Evolutionary conservation across 2,329 filamentous ascomycete genomes (phyloP).

Genomic region (Coniosporium tulheliwenetii): DNA sequence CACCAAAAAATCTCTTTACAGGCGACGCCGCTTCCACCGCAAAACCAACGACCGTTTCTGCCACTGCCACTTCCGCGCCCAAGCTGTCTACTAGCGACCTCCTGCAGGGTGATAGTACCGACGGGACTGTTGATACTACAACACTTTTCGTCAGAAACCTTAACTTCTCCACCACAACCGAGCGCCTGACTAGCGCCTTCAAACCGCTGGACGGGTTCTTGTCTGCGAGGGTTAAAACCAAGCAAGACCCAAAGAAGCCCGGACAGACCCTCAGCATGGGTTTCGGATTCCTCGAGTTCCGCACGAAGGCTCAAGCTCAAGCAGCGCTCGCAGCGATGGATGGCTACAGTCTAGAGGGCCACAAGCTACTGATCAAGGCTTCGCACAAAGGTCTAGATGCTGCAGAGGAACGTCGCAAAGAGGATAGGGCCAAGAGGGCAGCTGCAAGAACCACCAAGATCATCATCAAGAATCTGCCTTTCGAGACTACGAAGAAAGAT

Average conservation of each 20-base stretch:
- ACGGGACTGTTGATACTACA: slow-evolving; percentile 46
- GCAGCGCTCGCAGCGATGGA: slow-evolving; percentile 77
- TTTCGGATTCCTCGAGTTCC: slow-evolving; percentile 89
- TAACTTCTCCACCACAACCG: slow-evolving; percentile 75
- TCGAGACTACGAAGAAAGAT: slow-evolving; percentile 89
- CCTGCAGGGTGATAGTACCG: slow-evolving; percentile 40
- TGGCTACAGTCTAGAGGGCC: slow-evolving; percentile 70
- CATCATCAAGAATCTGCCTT: slow-evolving; percentile 95
- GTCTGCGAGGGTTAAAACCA: slow-evolving; percentile 82
- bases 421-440: slow-evolving; percentile 69
- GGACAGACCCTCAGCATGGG: slow-evolving; percentile 89
- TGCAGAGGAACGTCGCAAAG: slow-evolving; percentile 68
- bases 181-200: slow-evolving; percentile 63
- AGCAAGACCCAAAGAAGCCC: slow-evolving; percentile 78
- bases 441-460: slow-evolving; percentile 74
- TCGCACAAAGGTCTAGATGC: slow-evolving; percentile 81
- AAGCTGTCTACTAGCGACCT: slow-evolving; percentile 57
- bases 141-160: slow-evolving; percentile 90
- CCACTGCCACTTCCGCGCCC: slow-evolving; percentile 20
- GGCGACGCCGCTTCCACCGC: slow-evolving; percentile 11
- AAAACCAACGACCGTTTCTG: slow-evolving; percentile 15
- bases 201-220: slow-evolving; percentile 73
- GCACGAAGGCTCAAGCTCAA: slow-evolving; percentile 58
- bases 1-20: slow-evolving; percentile 65
- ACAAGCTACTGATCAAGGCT: slow-evolving; percentile 69